phyloP scores from a whole-genome alignment of 2,329 filamentous ascomycete genomes.

The Trichoderma gracile region DNA sequence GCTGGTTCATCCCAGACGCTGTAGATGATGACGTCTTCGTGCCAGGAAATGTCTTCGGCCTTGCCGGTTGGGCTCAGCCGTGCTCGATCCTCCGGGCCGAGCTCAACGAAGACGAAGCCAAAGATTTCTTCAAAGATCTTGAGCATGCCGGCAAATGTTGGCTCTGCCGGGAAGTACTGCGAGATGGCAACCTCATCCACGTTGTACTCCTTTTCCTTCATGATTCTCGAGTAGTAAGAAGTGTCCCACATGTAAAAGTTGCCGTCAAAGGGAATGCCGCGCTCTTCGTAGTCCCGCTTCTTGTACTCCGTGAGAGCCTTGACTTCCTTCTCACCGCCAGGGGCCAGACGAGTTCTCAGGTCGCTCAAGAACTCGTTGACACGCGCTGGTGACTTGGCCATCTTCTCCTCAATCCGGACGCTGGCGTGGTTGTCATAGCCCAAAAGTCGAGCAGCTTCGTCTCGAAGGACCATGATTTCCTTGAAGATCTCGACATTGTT shows the following conservation, averaged over 20 bases:
- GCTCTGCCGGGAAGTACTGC: conserved; percentile 78
- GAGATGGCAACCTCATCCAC: conserved; percentile 79
- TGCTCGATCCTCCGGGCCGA: conserved; percentile 65
- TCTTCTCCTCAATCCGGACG: conserved; percentile 78
- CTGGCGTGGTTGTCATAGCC: conserved; percentile 77
- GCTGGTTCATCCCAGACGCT: conserved; percentile 77
- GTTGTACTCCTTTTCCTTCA: conserved; percentile 77
- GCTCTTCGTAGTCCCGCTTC: conserved; percentile 64
- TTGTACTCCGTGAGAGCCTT: conserved; percentile 72
- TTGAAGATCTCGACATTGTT: conserved; percentile 72
- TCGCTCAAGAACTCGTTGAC: conserved; percentile 74
- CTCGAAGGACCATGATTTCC: conserved; percentile 71
- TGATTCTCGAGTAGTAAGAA: conserved; percentile 75
- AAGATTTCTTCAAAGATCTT: conserved; percentile 82
- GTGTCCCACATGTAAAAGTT: conserved; percentile 84
- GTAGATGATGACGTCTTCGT: conserved; percentile 79
- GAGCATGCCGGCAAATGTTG: conserved; percentile 75
- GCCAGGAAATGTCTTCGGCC: conserved; percentile 74
- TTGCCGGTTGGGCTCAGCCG: conserved; percentile 66
- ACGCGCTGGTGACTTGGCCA: conserved; percentile 74
- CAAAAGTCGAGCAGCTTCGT: conserved; percentile 74
- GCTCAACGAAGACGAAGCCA: conserved; percentile 74
- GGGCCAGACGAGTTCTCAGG: conserved; percentile 64
- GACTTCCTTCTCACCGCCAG: conserved; percentile 71
- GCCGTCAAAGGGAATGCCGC: conserved; percentile 61